Percentiles rank a stretch among this genome's conserved stretches.
Conservation (phyloP, 345 rosid genomes). For the Eucalyptus camaldulensis region DNA sequence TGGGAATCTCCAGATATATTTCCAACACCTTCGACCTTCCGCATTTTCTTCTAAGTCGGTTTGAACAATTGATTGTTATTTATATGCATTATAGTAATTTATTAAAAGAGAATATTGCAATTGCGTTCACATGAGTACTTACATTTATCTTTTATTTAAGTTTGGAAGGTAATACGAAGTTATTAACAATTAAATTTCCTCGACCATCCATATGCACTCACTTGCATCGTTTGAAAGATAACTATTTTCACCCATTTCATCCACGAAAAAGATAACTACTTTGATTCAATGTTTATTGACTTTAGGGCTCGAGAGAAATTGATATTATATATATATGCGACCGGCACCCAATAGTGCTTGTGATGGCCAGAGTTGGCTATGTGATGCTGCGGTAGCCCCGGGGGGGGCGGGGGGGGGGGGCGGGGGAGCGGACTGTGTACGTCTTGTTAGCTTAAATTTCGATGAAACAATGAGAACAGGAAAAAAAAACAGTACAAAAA, state of each 20-base stretch:
- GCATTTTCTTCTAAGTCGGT: not conserved
- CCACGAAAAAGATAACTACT: not conserved
- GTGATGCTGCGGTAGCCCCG: too few relatives aligned
- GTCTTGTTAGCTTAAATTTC: too few relatives aligned
- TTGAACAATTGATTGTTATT: not conserved
- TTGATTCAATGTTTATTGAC: not conserved
- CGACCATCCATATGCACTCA: not conserved
- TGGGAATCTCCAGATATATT: not conserved
- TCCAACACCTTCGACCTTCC: not conserved
- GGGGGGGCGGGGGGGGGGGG: too few relatives aligned
- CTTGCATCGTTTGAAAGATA: not conserved
- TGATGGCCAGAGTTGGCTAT: not conserved
- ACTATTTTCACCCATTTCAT: not conserved
- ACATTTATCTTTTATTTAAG: too few relatives aligned
- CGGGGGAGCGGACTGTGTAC: fast-evolving
- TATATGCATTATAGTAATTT: not conserved
- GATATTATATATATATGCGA: too few relatives aligned
- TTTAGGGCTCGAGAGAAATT: not conserved
- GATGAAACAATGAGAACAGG: too few relatives aligned
- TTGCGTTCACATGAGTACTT: not conserved
- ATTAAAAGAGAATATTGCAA: not conserved
- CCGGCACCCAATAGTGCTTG: not conserved
- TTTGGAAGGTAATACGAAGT: not conserved
- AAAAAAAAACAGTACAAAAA: too few relatives aligned
- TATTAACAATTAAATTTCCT: not conserved